Evolutionary conservation across 2,329 filamentous ascomycete genomes (phyloP), one percentile per base, ranked within the genome.

Genomic region (Exserohilum rostratum): DNA sequence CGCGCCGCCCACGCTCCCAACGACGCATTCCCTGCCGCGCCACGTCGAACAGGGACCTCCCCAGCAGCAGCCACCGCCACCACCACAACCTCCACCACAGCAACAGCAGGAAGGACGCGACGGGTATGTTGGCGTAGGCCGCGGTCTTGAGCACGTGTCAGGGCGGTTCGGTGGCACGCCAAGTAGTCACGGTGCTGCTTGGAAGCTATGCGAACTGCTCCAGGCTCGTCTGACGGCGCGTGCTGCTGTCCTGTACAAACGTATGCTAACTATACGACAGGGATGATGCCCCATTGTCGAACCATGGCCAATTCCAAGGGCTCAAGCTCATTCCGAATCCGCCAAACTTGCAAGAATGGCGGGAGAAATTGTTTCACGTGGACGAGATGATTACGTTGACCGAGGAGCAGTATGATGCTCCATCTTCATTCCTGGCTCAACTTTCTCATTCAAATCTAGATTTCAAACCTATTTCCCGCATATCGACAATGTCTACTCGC

Each of bases 401-500:
- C 27, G 85, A 91, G 71, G 87, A 91, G 58, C 83, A 93, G 87
- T 90, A 82, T 60, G 82, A 53, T 33, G 13, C 22, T 46, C 25
- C 15, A 18, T 15, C 3, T 7, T 15, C n/a, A 37, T 27, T 17
- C 11, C n/a, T 10, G 6, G 6, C 2, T 30, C 46, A 20, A 15
- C 33, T 22, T 15, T 6, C 46, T 58, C 37, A 59, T 29, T 38
- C n/a, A 12, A 22, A n/a, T 12, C 27, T 12, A 90, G 88, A 68
- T 92, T 90, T 70, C 85, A 90, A 67, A 91, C 85, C 6, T 93
- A 93, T 74, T 93, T 92, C 67, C 89, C 90, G 0, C 90, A 93
- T 73, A 83, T 93, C 62, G 90, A 93, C 78, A 93, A 93, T 71
- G 85, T 93, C 64, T 93, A 92, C 76, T 93, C 90, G 22, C 90